These are phyloP conservation scores for Zoysia matrella DNA, from an alignment of 202 grass and related monocot species.

Conservation along the genomic window DNA sequence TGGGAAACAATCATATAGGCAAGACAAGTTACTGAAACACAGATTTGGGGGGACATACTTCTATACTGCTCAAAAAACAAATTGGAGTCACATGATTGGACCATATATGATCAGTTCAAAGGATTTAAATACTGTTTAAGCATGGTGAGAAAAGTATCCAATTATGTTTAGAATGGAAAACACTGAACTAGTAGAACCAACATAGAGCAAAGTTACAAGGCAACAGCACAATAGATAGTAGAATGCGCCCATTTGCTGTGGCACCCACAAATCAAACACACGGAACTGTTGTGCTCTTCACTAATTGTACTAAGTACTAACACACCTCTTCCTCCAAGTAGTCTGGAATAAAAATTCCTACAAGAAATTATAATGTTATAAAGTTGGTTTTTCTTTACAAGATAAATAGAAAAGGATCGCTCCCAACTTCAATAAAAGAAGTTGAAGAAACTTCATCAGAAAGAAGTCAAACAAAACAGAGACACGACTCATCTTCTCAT, in stretches of 20 bases:
- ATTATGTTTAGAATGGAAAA: slow-evolving; percentile 23
- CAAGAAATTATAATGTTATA: not conserved
- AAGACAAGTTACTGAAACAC: slow-evolving; percentile 31
- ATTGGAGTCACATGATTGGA: not conserved
- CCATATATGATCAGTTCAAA: not conserved
- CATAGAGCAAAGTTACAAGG: not conserved
- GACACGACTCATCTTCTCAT: not conserved
- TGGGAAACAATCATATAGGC: slow-evolving; percentile 18
- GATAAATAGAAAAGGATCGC: not conserved
- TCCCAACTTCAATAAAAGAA: slow-evolving; percentile 28
- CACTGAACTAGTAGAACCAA: not conserved
- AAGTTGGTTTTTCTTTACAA: not conserved
- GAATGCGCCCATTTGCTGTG: slow-evolving; percentile 13
- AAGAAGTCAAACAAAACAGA: not conserved
- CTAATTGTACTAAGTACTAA: not conserved
- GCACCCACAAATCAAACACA: not conserved
- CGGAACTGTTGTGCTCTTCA: not conserved
- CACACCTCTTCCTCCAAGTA: not conserved
- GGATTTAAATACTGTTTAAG: not conserved
- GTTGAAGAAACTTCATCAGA: not conserved
- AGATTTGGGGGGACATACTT: not conserved
- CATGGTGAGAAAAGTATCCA: too few species aligned
- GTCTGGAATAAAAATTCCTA: not conserved
- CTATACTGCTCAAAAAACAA: not conserved
- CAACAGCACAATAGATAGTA: not conserved